phyloP scores from a whole-genome alignment of 2,329 filamentous ascomycete genomes.

The Fonsecaea monophora region DNA sequence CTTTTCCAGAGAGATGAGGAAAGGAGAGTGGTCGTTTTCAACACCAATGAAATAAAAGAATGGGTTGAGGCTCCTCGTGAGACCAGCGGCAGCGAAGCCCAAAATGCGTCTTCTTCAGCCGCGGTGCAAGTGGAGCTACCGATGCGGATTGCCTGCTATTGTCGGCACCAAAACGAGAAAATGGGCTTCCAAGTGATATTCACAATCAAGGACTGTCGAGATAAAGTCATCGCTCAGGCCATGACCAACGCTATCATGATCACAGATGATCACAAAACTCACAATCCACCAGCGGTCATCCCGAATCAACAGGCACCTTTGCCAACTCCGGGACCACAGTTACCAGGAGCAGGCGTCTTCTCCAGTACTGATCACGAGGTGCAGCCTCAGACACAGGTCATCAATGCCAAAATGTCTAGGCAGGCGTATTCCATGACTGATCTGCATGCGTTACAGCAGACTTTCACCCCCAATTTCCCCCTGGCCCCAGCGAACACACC shows the following conservation, averaged over 20 bases:
- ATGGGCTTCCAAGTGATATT: slow-evolving; percentile 92
- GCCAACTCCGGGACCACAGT: slow-evolving; percentile 48
- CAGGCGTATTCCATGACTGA: slow-evolving; percentile 69
- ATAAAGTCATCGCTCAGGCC: slow-evolving; percentile 79
- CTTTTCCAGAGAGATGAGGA: slow-evolving; percentile 82
- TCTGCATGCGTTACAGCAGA: slow-evolving; percentile 64
- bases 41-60: slow-evolving; percentile 84
- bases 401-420: slow-evolving; percentile 46
- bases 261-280: slow-evolving; percentile 96
- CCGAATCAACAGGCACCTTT: slow-evolving; percentile 46
- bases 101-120: slow-evolving; percentile 58
- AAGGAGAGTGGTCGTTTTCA: slow-evolving; percentile 86
- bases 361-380: slow-evolving; percentile 34
- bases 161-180: slow-evolving; percentile 93
- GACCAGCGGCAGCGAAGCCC: slow-evolving; percentile 35
- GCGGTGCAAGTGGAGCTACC: slow-evolving; percentile 81
- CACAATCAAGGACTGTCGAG: slow-evolving; percentile 82
- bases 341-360: slow-evolving; percentile 55
- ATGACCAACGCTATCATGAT: slow-evolving; percentile 93
- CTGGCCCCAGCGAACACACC: slow-evolving; percentile 46
- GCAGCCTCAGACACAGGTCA: slow-evolving; percentile 10
- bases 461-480: slow-evolving; percentile 54
- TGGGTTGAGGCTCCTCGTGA: slow-evolving; percentile 71
- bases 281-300: slow-evolving; percentile 54
- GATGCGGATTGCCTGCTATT: slow-evolving; percentile 98